Conservation (phyloP, 768 basidiomycete genomes). For the Mycena metata region DNA sequence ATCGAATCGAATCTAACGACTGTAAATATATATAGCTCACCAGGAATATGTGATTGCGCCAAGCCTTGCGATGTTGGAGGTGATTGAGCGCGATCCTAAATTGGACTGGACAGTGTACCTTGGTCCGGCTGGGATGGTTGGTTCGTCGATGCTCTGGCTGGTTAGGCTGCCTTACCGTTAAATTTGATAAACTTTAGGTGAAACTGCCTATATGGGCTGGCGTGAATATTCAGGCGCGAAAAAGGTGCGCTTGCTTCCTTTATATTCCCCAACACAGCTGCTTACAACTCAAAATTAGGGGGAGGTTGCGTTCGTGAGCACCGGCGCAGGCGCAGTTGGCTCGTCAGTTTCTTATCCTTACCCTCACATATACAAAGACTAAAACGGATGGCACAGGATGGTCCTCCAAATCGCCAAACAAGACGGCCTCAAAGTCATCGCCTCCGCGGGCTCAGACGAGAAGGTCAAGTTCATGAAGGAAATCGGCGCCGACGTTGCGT, state of each 20-base stretch:
- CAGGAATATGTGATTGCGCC: constrained; percentile 16
- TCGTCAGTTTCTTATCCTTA: constrained; percentile 54
- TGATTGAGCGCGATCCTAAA: constrained; percentile 19
- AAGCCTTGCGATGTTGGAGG: not conserved
- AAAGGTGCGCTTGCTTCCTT: constrained; percentile 42
- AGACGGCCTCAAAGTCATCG: constrained; percentile 24
- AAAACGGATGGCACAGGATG: constrained; percentile 1
- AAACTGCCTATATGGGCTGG: constrained; percentile 58
- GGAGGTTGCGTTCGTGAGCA: constrained; percentile 57
- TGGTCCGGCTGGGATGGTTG: not conserved
- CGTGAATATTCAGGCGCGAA: constrained; percentile 55
- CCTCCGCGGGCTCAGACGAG: constrained; percentile 24
- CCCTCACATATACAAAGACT: not conserved
- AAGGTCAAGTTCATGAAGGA: constrained; percentile 67
- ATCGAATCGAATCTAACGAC: too few relatives aligned
- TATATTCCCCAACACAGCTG: not conserved
- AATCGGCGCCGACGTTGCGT: constrained; percentile 77
- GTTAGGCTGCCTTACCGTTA: not conserved
- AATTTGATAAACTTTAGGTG: constrained; percentile 40
- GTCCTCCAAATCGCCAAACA: constrained; percentile 17
- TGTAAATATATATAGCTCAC: not conserved
- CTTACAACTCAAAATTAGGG: not conserved
- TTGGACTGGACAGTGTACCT: constrained; percentile 10
- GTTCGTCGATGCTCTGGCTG: too few relatives aligned
- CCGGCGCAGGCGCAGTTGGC: constrained; percentile 64